A percentile compares a stretch with the other conserved stretches of the same genome.
phyloP scores from a whole-genome alignment of 2,329 filamentous ascomycete genomes.

The Monosporascus sp. region DNA sequence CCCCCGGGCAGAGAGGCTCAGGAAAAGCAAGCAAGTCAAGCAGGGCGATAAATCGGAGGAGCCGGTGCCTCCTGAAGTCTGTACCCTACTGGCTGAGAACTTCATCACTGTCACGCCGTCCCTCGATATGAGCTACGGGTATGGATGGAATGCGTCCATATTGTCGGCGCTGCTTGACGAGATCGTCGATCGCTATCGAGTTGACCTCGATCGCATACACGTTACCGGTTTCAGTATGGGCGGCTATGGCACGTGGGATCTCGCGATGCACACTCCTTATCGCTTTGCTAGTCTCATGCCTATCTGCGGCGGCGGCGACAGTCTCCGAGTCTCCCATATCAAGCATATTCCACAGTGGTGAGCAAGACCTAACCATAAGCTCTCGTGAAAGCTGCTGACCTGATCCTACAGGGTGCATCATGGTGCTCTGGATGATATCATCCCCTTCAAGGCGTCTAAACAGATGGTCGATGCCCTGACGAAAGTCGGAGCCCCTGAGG shows the following conservation, averaged over 20 bases:
- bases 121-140: slow-evolving; percentile 7
- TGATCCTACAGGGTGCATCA: background rate
- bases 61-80: background rate
- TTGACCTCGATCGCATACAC: background rate
- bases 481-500: background rate
- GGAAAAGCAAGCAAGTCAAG: background rate
- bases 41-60: background rate
- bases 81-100: background rate
- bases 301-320: no score
- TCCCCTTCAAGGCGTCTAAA: slow-evolving; percentile 2
- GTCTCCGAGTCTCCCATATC: no score
- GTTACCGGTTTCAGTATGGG: slow-evolving; percentile 1
- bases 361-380: no score
- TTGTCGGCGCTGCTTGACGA: slow-evolving; percentile 1
- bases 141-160: slow-evolving; percentile 2
- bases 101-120: slow-evolving; percentile 1
- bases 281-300: no score
- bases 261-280: no score
- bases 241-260: slow-evolving; percentile 1
- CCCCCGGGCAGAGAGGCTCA: background rate
- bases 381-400: no score
- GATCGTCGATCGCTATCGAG: slow-evolving; percentile 1
- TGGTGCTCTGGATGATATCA: slow-evolving; percentile 1
- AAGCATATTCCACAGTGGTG: no score
- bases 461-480: background rate